Percentiles rank a stretch among this genome's conserved stretches.
These are phyloP conservation scores for Emergomyces orientalis DNA, from an alignment of 2,329 filamentous ascomycete species.

Conservation along the genomic window DNA sequence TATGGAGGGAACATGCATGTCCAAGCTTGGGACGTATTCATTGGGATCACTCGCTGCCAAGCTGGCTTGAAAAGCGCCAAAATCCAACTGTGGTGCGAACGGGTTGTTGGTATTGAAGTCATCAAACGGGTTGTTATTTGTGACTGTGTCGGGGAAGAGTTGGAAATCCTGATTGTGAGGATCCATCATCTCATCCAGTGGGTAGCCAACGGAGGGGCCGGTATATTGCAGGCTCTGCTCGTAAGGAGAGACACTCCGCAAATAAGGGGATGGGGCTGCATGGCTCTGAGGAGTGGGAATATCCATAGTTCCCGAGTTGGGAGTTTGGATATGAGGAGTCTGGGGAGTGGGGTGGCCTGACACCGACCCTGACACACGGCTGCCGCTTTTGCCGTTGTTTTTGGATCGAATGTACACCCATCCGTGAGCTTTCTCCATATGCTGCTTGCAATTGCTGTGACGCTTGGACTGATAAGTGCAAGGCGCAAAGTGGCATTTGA, in stretches of 20 bases:
- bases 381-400: conserved; percentile 65
- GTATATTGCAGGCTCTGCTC: conserved; percentile 21
- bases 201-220: conserved; percentile 3
- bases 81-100: conserved; percentile 19
- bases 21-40: conserved; percentile 20
- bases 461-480: conserved; percentile 94
- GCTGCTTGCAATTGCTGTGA: conserved; percentile 94
- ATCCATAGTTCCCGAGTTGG: conserved; percentile 46
- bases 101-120: conserved; percentile 14
- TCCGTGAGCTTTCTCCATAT: conserved; percentile 94
- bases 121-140: conserved; percentile 15
- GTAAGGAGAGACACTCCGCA: conserved; percentile 14
- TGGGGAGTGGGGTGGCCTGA: conserved; percentile 47
- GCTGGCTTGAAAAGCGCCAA: conserved; percentile 23
- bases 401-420: conserved; percentile 90
- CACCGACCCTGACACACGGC: conserved; percentile 28
- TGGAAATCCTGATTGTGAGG: conserved; percentile 20
- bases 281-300: conserved; percentile 42
- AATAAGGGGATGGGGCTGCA: conserved; percentile 22
- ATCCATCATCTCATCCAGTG: conserved; percentile 6
- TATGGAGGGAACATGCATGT: conserved; percentile 22
- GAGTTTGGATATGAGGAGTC: conserved; percentile 55
- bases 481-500: conserved; percentile 69
- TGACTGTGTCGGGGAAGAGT: conserved; percentile 19
- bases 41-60: conserved; percentile 24